A percentile compares a stretch with the other conserved stretches of the same genome.
Conservation (phyloP, 225 moss, liverwort and hornwort genomes). For the Pseudisothecium myosuroides region DNA sequence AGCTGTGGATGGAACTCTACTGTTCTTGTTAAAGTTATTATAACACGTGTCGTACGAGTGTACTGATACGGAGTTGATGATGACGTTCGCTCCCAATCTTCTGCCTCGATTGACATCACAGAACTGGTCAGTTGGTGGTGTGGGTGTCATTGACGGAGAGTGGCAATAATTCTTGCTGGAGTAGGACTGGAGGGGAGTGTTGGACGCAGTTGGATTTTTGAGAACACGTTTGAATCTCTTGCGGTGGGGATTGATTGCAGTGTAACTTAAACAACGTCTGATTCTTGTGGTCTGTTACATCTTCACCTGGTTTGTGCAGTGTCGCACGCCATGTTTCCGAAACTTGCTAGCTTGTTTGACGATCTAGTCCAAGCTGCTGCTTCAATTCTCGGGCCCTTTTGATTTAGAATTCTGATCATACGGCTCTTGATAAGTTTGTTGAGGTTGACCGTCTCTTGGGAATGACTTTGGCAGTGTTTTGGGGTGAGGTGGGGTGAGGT, state of each 20-base stretch:
- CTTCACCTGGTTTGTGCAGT: neutral
- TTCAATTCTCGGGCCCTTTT: neutral
- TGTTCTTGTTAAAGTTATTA: neutral
- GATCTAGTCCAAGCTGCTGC: no score
- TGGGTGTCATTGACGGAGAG: neutral
- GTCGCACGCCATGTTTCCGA: neutral
- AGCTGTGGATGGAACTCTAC: no score
- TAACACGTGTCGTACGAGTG: neutral
- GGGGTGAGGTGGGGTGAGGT: neutral
- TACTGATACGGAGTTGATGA: neutral
- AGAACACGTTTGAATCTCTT: neutral
- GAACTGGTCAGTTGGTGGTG: neutral
- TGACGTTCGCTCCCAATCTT: neutral
- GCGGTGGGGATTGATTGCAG: neutral
- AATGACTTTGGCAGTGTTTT: neutral
- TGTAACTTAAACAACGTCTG: no score
- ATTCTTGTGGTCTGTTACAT: neutral
- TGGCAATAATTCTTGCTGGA: neutral
- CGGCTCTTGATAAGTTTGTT: neutral
- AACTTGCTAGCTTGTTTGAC: neutral
- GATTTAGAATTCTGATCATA: neutral
- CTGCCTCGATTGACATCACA: neutral
- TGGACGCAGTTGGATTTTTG: neutral
- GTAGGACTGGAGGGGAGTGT: neutral
- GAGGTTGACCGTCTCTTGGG: neutral